phyloP scores from a whole-genome alignment of 2,329 filamentous ascomycete species.

The Ceratocystiopsis brevicomis region DNA sequence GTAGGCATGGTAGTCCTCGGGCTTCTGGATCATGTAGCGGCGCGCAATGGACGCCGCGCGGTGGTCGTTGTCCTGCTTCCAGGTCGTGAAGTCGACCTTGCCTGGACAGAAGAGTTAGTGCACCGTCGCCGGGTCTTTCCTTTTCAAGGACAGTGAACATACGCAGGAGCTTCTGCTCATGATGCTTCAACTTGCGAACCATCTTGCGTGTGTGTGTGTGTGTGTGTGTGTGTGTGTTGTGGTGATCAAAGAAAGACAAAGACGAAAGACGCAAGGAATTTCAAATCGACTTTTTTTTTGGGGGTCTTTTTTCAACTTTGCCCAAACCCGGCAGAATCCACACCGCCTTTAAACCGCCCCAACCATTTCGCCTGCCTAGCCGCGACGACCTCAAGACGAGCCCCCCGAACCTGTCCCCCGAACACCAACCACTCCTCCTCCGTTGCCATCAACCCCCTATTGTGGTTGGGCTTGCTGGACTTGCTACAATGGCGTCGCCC shows the following conservation, averaged over 20 bases:
- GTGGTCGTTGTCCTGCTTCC: conserved; percentile 75
- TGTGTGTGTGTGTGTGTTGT: not conserved
- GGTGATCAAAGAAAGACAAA: not conserved
- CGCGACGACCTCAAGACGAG: no score
- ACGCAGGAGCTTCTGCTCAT: conserved; percentile 78
- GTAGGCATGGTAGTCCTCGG: conserved; percentile 60
- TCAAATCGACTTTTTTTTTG: no score
- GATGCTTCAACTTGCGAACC: conserved; percentile 91
- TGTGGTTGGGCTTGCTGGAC: not conserved
- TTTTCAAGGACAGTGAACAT: no score
- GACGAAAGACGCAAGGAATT: not conserved
- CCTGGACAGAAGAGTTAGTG: no score
- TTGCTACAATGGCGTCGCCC: conserved; percentile 19
- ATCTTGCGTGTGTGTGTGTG: conserved; percentile 29
- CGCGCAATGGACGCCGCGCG: conserved; percentile 60
- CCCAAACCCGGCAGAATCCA: no score
- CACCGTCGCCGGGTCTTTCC: no score
- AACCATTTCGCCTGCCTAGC: no score
- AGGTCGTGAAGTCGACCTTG: conserved; percentile 79
- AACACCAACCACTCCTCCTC: not conserved
- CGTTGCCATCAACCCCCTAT: not conserved
- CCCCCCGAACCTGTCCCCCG: not conserved
- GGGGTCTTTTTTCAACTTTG: no score
- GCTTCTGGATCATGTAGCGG: conserved; percentile 81
- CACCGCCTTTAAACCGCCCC: no score